Evolutionary conservation across 1,284 basidiomycete genomes (phyloP).

Genomic region (Trametes versicolor): DNA sequence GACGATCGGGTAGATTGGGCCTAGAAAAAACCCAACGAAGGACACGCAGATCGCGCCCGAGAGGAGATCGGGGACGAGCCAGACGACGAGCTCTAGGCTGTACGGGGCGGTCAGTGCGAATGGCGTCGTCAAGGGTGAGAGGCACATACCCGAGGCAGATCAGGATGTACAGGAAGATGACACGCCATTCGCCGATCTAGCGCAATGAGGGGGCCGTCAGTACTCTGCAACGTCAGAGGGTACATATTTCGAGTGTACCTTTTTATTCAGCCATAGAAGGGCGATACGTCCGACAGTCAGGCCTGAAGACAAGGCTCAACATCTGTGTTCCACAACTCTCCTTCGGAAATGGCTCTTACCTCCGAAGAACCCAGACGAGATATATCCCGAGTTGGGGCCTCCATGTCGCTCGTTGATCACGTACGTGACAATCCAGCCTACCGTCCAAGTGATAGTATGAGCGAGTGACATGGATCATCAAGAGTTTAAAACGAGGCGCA

Average conservation of each 20-base stretch:
- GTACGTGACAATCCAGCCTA: conserved; percentile 63
- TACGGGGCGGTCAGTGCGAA: too few species aligned
- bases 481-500: conserved; percentile 23
- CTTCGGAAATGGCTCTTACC: conserved; percentile 43
- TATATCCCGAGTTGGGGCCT: conserved; percentile 57
- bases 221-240: too few species aligned
- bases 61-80: conserved; percentile 65
- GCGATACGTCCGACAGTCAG: conserved; percentile 54
- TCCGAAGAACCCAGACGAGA: conserved; percentile 59
- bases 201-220: not conserved
- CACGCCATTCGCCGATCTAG: conserved; percentile 53
- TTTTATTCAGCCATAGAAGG: conserved; percentile 59
- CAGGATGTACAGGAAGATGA: conserved; percentile 49
- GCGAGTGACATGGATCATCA: not conserved
- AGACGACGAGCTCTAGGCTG: conserved; percentile 63
- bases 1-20: conserved; percentile 70
- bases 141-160: conserved; percentile 49
- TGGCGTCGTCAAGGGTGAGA: too few species aligned
- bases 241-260: conserved; percentile 40
- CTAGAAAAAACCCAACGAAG: conserved; percentile 58
- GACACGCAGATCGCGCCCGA: conserved; percentile 62
- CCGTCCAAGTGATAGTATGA: too few species aligned
- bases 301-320: conserved; percentile 36
- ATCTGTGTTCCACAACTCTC: not conserved
- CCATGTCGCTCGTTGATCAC: conserved; percentile 54